phyloP scores from a whole-genome alignment of 1,284 basidiomycete species.

The Ustilago trichophora region DNA sequence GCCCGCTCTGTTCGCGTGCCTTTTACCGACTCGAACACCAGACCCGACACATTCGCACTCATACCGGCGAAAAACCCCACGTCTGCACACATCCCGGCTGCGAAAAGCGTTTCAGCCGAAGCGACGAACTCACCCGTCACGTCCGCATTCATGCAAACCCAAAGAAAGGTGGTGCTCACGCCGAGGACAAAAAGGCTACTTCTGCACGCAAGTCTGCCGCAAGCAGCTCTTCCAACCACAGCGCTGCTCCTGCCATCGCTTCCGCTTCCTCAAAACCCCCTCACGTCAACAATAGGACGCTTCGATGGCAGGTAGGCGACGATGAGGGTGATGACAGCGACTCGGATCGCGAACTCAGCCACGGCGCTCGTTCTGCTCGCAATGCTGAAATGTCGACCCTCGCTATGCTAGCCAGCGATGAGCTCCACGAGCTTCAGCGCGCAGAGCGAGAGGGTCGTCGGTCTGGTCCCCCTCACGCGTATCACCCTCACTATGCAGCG shows the following conservation, averaged over 20 bases:
- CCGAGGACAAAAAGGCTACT: conserved; percentile 37
- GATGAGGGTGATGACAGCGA: conserved; percentile 56
- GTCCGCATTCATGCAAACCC: conserved; percentile 83
- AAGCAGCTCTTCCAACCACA: conserved; percentile 9
- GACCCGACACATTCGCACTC: conserved; percentile 97
- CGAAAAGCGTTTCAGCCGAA: conserved; percentile 96
- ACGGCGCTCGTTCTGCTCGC: conserved; percentile 15
- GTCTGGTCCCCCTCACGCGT: conserved; percentile 20
- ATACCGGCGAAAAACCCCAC: conserved; percentile 98
- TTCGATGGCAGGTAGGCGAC: conserved; percentile 48
- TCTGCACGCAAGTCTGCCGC: conserved; percentile 22
- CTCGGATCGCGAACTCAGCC: conserved; percentile 43
- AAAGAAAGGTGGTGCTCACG: conserved; percentile 41
- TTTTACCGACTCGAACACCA: conserved; percentile 69
- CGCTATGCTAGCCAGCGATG: conserved; percentile 62
- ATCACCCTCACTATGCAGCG: conserved; percentile 24
- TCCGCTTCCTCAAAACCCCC: conserved; percentile 29
- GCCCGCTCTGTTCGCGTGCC: conserved; percentile 63
- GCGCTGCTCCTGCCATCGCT: conserved; percentile 25
- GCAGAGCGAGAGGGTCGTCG: conserved; percentile 53
- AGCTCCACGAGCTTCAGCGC: conserved; percentile 59
- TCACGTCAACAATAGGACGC: conserved; percentile 18
- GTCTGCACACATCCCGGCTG: conserved; percentile 91
- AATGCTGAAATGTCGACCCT: conserved; percentile 63
- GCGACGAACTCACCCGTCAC: conserved; percentile 95